phyloP scores from a whole-genome alignment of 2,329 filamentous ascomycete genomes.

The Thermothelomyces thermophilus region DNA sequence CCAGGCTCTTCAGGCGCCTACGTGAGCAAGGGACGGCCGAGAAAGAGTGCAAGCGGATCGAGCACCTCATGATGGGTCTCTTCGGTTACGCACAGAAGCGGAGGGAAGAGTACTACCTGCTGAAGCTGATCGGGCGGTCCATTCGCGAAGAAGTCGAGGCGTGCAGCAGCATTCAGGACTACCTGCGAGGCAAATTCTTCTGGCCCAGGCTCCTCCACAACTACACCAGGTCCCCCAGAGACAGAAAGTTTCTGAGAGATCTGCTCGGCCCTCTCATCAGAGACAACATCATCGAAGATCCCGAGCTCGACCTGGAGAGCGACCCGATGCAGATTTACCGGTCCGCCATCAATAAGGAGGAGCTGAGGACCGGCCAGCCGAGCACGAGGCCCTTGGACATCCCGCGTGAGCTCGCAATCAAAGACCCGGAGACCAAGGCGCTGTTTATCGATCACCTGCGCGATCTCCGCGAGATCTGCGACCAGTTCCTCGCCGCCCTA shows the following conservation, averaged over 20 bases:
- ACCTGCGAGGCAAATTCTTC: slow-evolving; percentile 83
- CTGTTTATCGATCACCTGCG: slow-evolving; percentile 93
- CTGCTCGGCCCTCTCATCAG: slow-evolving; percentile 78
- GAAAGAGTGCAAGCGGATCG: slow-evolving; percentile 86
- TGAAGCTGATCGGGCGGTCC: slow-evolving; percentile 79
- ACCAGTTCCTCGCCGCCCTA: slow-evolving; percentile 76
- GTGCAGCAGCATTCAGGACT: slow-evolving; percentile 70
- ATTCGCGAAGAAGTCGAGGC: slow-evolving; percentile 79
- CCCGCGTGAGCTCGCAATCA: slow-evolving; percentile 87
- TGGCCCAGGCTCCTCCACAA: slow-evolving; percentile 81
- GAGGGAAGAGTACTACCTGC: slow-evolving; percentile 90
- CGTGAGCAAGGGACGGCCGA: slow-evolving; percentile 80
- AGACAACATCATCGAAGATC: slow-evolving; percentile 88
- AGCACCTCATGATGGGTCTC: slow-evolving; percentile 89
- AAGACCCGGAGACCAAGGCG: slow-evolving; percentile 84
- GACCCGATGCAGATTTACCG: slow-evolving; percentile 97
- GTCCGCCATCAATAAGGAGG: slow-evolving; percentile 93
- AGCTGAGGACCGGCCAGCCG: slow-evolving; percentile 80
- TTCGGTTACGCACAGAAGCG: slow-evolving; percentile 97
- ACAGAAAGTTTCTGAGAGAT: slow-evolving; percentile 86
- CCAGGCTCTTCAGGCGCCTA: slow-evolving; percentile 76
- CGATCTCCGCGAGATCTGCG: slow-evolving; percentile 87
- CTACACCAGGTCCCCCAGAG: slow-evolving; percentile 84
- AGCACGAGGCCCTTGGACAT: slow-evolving; percentile 79
- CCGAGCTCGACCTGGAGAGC: slow-evolving; percentile 85